Evolutionary conservation across 164 flowering plant species (phyloP).

Genomic region (Hamamelis virginiana): DNA sequence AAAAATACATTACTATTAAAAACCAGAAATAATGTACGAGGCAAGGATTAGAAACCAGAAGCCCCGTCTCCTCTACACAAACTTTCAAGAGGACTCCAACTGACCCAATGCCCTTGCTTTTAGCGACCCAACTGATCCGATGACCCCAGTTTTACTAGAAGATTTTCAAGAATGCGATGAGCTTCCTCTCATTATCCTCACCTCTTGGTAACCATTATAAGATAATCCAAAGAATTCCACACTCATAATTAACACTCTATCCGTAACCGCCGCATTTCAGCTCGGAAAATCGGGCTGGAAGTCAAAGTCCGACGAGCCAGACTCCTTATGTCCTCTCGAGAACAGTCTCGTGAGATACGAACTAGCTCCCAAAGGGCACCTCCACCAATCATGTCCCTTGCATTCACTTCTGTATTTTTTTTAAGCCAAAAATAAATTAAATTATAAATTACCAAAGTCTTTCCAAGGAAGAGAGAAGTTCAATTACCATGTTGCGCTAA

Average conservation of each 20-base stretch:
- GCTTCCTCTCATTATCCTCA: background rate
- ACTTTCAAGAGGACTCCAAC: background rate
- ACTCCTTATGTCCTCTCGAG: constrained; percentile 83
- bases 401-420: constrained; percentile 76
- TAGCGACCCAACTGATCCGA: background rate
- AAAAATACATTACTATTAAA: too few species aligned
- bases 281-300: constrained; percentile 69
- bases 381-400: constrained; percentile 79
- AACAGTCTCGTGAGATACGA: constrained; percentile 81
- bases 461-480: background rate
- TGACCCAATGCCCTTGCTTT: background rate
- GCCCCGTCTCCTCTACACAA: constrained; percentile 4
- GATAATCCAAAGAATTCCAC: too few species aligned
- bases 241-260: constrained; percentile 41
- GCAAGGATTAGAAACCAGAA: background rate
- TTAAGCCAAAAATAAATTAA: too few species aligned
- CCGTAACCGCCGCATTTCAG: constrained; percentile 69
- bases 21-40: too few species aligned
- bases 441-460: background rate
- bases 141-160: background rate
- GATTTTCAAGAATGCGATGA: too few species aligned
- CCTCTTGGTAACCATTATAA: background rate
- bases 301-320: constrained; percentile 71
- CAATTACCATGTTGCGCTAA: constrained; percentile 86
- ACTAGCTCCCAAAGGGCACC: constrained; percentile 96